Conservation (phyloP, 495 filamentous ascomycete genomes). For the Mytilinidion resinicola region DNA sequence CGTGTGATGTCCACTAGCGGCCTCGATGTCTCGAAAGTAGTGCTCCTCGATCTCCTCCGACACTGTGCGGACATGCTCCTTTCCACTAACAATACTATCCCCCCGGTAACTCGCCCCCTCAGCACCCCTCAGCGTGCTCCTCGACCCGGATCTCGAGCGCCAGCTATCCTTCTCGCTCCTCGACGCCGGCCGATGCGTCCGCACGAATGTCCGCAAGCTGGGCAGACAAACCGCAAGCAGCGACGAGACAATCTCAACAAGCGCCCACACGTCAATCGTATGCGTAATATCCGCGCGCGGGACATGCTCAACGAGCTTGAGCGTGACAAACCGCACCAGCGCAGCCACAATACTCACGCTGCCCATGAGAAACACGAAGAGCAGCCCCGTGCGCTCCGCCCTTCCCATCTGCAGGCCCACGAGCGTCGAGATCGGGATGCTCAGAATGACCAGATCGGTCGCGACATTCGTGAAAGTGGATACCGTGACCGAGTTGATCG, state of each 20-base stretch:
- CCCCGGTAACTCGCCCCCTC: too few species aligned
- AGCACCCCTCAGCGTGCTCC: too few species aligned
- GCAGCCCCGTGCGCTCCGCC: constrained; percentile 28
- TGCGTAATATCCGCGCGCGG: constrained; percentile 34
- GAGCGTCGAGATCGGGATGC: constrained; percentile 25
- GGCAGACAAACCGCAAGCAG: constrained; percentile 24
- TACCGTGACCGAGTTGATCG: constrained; percentile 31
- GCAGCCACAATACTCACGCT: constrained; percentile 35
- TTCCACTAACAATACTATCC: too few species aligned
- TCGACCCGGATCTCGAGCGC: too few species aligned
- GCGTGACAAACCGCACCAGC: constrained; percentile 30
- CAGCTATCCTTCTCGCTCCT: not conserved
- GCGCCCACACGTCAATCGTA: constrained; percentile 37
- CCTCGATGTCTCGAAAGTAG: too few species aligned
- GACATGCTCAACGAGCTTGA: constrained; percentile 28
- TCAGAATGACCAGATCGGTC: constrained; percentile 27
- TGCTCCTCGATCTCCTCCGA: too few species aligned
- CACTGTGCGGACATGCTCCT: too few species aligned
- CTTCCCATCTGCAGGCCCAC: constrained; percentile 20
- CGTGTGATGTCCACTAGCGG: too few species aligned
- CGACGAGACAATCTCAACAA: constrained; percentile 34
- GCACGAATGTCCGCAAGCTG: constrained; percentile 6
- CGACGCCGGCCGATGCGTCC: not conserved
- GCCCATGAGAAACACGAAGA: constrained; percentile 34
- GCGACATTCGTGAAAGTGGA: constrained; percentile 29